phyloP scores from a whole-genome alignment of 768 basidiomycete species.

The Scleroderma bovista region DNA sequence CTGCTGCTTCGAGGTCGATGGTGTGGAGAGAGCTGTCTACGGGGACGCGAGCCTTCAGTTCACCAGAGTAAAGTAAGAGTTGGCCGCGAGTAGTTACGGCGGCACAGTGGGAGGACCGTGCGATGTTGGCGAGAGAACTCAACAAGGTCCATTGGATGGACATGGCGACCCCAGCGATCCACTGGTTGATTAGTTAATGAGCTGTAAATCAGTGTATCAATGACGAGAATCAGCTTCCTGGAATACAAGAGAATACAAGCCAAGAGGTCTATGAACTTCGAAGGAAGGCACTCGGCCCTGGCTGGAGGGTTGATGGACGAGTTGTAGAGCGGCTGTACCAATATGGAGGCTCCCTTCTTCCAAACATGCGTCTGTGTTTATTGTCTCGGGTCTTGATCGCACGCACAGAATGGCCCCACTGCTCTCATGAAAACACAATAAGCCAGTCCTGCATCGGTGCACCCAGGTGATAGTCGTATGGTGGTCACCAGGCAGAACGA shows the following conservation, averaged over 20 bases:
- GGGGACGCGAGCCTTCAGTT: conserved; percentile 37
- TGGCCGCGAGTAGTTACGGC: conserved; percentile 22
- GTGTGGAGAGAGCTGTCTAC: conserved; percentile 31
- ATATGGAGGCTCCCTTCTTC: conserved; percentile 6
- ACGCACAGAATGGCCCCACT: background rate
- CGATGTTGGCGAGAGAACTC: conserved; percentile 10
- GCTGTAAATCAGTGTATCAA: background rate
- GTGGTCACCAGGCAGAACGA: background rate
- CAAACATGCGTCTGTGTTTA: conserved; percentile 3
- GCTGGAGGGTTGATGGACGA: too few relatives aligned
- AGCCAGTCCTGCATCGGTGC: background rate
- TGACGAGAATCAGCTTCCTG: too few relatives aligned
- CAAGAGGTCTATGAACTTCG: too few relatives aligned
- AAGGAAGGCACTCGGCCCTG: too few relatives aligned
- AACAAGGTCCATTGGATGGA: conserved; percentile 27
- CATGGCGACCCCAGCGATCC: conserved; percentile 7
- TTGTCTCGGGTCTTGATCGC: conserved; percentile 4
- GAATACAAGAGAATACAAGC: too few relatives aligned
- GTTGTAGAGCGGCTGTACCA: background rate
- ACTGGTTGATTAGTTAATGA: too few relatives aligned
- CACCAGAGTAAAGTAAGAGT: conserved; percentile 39
- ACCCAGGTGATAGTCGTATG: background rate
- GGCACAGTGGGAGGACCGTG: conserved; percentile 41
- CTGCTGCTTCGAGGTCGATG: conserved; percentile 15
- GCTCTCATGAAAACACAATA: background rate